A percentile compares a stretch with the other conserved stretches of the same genome.
phyloP scores from a whole-genome alignment of 2,329 filamentous ascomycete genomes.

The Biscogniauxia sp. region DNA sequence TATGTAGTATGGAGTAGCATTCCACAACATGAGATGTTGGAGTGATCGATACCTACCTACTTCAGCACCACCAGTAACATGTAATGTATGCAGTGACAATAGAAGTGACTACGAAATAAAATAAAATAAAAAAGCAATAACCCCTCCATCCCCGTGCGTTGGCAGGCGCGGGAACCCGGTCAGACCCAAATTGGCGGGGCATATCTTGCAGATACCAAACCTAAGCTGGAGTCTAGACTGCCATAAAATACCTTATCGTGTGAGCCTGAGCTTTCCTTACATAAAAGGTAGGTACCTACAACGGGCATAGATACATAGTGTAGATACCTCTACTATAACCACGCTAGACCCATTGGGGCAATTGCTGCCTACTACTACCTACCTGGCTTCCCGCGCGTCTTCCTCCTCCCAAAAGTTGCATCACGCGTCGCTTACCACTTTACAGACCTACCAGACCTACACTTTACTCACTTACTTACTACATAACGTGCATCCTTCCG shows the following conservation, averaged over 20 bases:
- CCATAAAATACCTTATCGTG: background rate
- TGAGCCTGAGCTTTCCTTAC: background rate
- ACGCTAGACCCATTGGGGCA: background rate
- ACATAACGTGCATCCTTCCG: background rate
- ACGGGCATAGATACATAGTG: too few relatives aligned
- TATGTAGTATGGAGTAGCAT: background rate
- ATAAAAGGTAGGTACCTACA: too few relatives aligned
- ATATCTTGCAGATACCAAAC: background rate
- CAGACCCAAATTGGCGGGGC: background rate
- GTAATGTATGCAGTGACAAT: too few relatives aligned
- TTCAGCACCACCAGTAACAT: background rate
- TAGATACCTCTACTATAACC: too few relatives aligned
- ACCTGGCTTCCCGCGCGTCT: constrained; percentile 5
- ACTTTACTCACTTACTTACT: too few relatives aligned
- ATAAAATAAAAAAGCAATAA: background rate
- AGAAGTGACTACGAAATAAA: too few relatives aligned
- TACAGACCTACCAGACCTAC: background rate
- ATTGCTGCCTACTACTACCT: background rate
- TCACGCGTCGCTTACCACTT: constrained; percentile 2
- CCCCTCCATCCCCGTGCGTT: background rate
- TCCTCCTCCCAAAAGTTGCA: constrained; percentile 3
- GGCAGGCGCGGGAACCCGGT: background rate
- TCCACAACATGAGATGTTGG: background rate
- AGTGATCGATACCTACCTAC: background rate
- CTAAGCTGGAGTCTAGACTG: background rate